A percentile compares a stretch with the other conserved stretches of the same genome.
phyloP scores from a whole-genome alignment of 2,329 filamentous ascomycete species.

The Aspergillus chevalieri region DNA sequence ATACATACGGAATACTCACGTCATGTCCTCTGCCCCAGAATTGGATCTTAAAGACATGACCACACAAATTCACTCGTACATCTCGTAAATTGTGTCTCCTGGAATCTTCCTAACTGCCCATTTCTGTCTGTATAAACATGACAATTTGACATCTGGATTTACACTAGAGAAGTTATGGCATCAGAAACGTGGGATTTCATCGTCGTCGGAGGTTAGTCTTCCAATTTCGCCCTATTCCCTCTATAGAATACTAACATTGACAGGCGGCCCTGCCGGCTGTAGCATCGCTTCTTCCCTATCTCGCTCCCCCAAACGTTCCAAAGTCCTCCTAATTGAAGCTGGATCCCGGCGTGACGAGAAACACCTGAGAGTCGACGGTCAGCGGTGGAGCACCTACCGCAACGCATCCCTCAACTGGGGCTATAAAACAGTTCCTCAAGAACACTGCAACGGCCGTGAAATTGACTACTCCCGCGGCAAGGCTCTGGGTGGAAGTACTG shows the following conservation, averaged over 20 bases:
- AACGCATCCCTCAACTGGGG: slow-evolving; percentile 49
- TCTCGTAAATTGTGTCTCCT: too few species aligned
- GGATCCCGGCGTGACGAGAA: slow-evolving; percentile 47
- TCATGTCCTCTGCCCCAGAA: too few species aligned
- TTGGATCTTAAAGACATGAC: too few species aligned
- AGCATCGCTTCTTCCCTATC: slow-evolving; percentile 51
- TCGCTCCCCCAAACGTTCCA: slow-evolving; percentile 41
- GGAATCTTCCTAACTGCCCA: too few species aligned
- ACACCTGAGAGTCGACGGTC: slow-evolving; percentile 45
- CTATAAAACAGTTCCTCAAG: slow-evolving; percentile 47
- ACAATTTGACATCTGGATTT: too few species aligned
- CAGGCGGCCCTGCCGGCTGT: slow-evolving; percentile 57
- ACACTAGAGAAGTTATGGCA: too few species aligned
- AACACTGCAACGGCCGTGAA: slow-evolving; percentile 38
- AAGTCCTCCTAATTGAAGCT: slow-evolving; percentile 57
- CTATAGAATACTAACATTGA: not conserved
- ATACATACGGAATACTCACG: too few species aligned
- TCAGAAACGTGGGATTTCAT: slow-evolving; percentile 10
- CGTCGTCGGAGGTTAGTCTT: slow-evolving; percentile 13
- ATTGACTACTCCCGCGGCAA: slow-evolving; percentile 48
- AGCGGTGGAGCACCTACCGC: slow-evolving; percentile 50
- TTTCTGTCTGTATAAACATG: too few species aligned
- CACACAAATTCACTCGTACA: too few species aligned
- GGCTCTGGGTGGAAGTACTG: slow-evolving; percentile 48
- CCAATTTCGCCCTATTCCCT: not conserved